Conservation (phyloP, 768 basidiomycete species). For the Termitomyces titanicus region DNA sequence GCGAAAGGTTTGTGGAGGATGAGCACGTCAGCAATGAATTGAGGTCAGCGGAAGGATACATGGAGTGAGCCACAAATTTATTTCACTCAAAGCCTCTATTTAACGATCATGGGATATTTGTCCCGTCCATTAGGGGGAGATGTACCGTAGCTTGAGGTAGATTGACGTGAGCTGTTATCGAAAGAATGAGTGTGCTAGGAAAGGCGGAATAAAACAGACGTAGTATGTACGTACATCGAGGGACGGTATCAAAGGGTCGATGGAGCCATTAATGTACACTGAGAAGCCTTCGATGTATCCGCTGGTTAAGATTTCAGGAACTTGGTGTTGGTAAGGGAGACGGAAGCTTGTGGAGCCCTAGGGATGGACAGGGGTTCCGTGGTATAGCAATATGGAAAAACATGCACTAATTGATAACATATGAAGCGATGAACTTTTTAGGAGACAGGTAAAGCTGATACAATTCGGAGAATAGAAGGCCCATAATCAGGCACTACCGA, state of each 20-base stretch:
- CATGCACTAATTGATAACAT: not conserved
- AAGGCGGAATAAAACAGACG: not conserved
- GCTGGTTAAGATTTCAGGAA: conserved; percentile 2
- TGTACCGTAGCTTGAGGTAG: conserved; percentile 3
- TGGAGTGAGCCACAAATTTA: conserved; percentile 8
- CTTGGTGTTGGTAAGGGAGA: not conserved
- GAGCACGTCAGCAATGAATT: conserved; percentile 8
- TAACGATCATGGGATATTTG: not conserved
- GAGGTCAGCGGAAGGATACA: conserved; percentile 5
- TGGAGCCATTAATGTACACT: conserved; percentile 2
- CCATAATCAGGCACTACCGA: not conserved
- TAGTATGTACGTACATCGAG: conserved; percentile 7
- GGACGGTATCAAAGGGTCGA: conserved; percentile 1
- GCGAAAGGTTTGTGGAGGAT: conserved; percentile 21
- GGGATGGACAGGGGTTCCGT: not conserved
- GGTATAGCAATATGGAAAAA: not conserved
- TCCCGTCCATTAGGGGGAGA: not conserved
- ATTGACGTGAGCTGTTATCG: not conserved
- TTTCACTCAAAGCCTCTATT: not conserved
- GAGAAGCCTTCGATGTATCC: conserved; percentile 7
- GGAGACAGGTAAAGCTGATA: not conserved
- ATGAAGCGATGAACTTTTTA: not conserved
- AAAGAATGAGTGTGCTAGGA: not conserved
- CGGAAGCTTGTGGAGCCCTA: not conserved
- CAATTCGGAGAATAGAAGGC: not conserved